Evolutionary conservation across 1,139 yeast genomes (phyloP).

Genomic region (Spathaspora sp.): DNA sequence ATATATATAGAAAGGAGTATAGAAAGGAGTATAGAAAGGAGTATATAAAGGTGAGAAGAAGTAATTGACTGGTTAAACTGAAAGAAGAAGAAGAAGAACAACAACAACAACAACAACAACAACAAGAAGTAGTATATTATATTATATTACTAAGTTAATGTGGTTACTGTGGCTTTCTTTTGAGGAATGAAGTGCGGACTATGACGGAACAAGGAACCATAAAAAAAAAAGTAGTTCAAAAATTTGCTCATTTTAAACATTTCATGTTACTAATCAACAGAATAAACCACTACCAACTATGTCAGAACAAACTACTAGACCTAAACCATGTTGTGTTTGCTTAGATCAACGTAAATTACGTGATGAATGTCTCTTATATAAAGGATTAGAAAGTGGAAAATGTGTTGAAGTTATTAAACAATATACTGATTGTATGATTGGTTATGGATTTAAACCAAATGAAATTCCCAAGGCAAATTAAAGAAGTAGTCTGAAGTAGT

Average conservation of each 20-base stretch:
- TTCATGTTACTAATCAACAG: background rate
- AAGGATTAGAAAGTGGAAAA: slow-evolving; percentile 83
- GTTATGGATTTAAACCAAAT: slow-evolving; percentile 63
- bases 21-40: too few relatives aligned
- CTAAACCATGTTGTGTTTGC: slow-evolving; percentile 97
- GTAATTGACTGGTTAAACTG: too few relatives aligned
- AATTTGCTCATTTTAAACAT: background rate
- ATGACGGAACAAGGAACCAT: slow-evolving; percentile 13
- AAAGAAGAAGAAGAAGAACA: too few relatives aligned
- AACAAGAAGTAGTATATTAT: too few relatives aligned
- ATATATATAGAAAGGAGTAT: too few relatives aligned
- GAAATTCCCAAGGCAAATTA: slow-evolving; percentile 22
- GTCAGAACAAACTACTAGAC: slow-evolving; percentile 40
- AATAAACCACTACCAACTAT: background rate
- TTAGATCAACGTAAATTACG: slow-evolving; percentile 77
- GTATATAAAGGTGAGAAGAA: too few relatives aligned
- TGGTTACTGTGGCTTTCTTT: too few relatives aligned
- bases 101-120: background rate
- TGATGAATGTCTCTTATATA: slow-evolving; percentile 81
- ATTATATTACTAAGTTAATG: background rate
- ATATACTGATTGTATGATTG: slow-evolving; percentile 88
- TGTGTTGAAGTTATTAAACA: slow-evolving; percentile 69
- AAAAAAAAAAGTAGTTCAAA: background rate
- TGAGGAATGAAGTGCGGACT: background rate
- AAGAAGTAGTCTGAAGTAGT: too few relatives aligned